phyloP scores from a whole-genome alignment of 2,329 filamentous ascomycete species.

The Clonostachys chloroleuca region DNA sequence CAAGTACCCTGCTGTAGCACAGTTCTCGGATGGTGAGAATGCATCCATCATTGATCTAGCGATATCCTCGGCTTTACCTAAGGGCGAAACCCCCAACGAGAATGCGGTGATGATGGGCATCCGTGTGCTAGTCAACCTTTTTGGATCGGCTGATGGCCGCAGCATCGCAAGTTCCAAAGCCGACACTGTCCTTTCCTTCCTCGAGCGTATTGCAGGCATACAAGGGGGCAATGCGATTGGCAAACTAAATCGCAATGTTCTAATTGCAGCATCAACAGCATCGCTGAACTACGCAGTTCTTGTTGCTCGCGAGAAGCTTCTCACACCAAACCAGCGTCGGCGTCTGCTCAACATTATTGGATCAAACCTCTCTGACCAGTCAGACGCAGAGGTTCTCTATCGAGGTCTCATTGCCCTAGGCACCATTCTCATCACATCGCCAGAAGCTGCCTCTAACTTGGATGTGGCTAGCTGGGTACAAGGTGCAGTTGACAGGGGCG shows the following conservation, averaged over 20 bases:
- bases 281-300: slow-evolving; percentile 83
- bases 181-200: slow-evolving; percentile 55
- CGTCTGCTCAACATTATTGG: slow-evolving; percentile 57
- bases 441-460: slow-evolving; percentile 34
- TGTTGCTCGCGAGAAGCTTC: slow-evolving; percentile 41
- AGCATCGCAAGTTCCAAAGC: slow-evolving; percentile 53
- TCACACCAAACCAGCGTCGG: slow-evolving; percentile 21
- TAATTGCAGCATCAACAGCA: slow-evolving; percentile 76
- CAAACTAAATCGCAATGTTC: slow-evolving; percentile 68
- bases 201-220: slow-evolving; percentile 58
- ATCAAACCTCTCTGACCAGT: slow-evolving; percentile 59
- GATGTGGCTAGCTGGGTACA: slow-evolving; percentile 33
- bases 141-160: slow-evolving; percentile 69
- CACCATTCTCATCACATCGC: slow-evolving; percentile 58
- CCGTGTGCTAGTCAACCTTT: slow-evolving; percentile 79
- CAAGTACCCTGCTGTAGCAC: slow-evolving; percentile 62
- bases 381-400: slow-evolving; percentile 79
- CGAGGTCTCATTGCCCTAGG: slow-evolving; percentile 78
- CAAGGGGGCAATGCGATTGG: slow-evolving; percentile 42
- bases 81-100: slow-evolving; percentile 56
- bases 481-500: slow-evolving; percentile 33
- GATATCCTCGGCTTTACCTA: slow-evolving; percentile 28
- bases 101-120: slow-evolving; percentile 88
- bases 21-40: slow-evolving; percentile 45
- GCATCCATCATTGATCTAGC: slow-evolving; percentile 56